phyloP scores from a whole-genome alignment of 306 rosid genomes.

The Phaseolus lunatus region DNA sequence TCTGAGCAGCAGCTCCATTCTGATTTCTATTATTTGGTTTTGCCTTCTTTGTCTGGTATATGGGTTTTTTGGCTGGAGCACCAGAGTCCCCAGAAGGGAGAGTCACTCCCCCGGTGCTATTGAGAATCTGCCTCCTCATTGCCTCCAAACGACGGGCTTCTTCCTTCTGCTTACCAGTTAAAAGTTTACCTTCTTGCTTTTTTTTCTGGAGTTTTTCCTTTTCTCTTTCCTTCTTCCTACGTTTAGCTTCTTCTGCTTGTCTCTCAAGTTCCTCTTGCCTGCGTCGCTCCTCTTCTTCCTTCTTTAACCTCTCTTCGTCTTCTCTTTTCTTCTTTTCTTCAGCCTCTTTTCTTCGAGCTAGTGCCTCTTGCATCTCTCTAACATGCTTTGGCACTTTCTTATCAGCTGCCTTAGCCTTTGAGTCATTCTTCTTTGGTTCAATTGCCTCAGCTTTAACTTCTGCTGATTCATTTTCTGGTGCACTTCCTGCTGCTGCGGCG shows the following conservation, averaged over 20 bases:
- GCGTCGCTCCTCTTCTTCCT: slow-evolving; percentile 83
- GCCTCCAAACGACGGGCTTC: slow-evolving; percentile 80
- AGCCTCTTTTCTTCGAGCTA: slow-evolving; percentile 84
- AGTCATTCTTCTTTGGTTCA: slow-evolving; percentile 75
- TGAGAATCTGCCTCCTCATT: slow-evolving; percentile 80
- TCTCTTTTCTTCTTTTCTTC: slow-evolving; percentile 85
- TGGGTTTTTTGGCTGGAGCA: slow-evolving; percentile 74
- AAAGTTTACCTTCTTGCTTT: slow-evolving; percentile 78
- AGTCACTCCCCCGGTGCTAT: slow-evolving; percentile 59
- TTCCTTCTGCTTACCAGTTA: slow-evolving; percentile 85
- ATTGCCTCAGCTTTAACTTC: slow-evolving; percentile 55
- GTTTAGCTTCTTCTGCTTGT: slow-evolving; percentile 86
- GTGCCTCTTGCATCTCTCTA: slow-evolving; percentile 97
- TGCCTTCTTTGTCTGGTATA: slow-evolving; percentile 79
- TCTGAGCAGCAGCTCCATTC: slow-evolving; percentile 66
- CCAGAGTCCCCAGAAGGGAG: slow-evolving; percentile 60
- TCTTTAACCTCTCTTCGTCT: slow-evolving; percentile 89
- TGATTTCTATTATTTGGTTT: slow-evolving; percentile 59
- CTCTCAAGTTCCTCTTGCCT: slow-evolving; percentile 84
- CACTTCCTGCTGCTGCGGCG: slow-evolving; percentile 61
- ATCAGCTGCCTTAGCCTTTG: slow-evolving; percentile 74
- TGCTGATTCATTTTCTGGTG: slow-evolving; percentile 50
- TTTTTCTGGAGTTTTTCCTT: slow-evolving; percentile 74
- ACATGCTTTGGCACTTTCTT: slow-evolving; percentile 98
- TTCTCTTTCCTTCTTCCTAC: slow-evolving; percentile 85